Conservation (phyloP, 176 grass and related monocot species). For the Zoysia japonica region DNA sequence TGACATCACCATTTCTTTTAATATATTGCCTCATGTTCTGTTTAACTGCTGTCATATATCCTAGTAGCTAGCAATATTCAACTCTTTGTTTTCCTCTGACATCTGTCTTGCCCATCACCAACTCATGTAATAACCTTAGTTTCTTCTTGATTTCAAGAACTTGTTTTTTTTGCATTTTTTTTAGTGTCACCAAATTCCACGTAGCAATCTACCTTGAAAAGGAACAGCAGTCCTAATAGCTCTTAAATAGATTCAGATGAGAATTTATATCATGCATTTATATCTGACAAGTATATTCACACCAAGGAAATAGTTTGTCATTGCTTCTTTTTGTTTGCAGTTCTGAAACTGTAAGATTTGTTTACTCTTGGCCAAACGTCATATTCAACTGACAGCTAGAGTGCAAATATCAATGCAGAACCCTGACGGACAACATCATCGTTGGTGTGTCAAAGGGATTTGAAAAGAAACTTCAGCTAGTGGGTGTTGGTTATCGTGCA, state of each 20-base stretch:
- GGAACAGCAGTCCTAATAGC: conserved; percentile 14
- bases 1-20: no score
- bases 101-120: not conserved
- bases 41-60: not conserved
- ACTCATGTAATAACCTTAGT: not conserved
- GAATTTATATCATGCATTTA: conserved; percentile 8
- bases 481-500: conserved; percentile 90
- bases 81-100: not conserved
- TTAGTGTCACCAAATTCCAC: not conserved
- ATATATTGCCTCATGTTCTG: not conserved
- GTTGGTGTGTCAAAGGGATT: conserved; percentile 95
- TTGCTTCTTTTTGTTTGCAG: not conserved
- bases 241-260: conserved; percentile 11
- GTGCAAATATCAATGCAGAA: conserved; percentile 56
- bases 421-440: conserved; percentile 85
- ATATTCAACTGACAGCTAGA: conserved; percentile 20
- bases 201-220: not conserved
- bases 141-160: not conserved
- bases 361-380: not conserved
- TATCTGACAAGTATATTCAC: not conserved
- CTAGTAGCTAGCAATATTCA: not conserved
- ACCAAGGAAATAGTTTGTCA: not conserved
- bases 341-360: not conserved
- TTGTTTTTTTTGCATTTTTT: not conserved
- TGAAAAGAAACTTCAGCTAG: conserved; percentile 79